Evolutionary conservation across 1,139 yeast species (phyloP), one percentile per base, ranked within the genome.

Genomic region (Hansenula lynferdii): DNA sequence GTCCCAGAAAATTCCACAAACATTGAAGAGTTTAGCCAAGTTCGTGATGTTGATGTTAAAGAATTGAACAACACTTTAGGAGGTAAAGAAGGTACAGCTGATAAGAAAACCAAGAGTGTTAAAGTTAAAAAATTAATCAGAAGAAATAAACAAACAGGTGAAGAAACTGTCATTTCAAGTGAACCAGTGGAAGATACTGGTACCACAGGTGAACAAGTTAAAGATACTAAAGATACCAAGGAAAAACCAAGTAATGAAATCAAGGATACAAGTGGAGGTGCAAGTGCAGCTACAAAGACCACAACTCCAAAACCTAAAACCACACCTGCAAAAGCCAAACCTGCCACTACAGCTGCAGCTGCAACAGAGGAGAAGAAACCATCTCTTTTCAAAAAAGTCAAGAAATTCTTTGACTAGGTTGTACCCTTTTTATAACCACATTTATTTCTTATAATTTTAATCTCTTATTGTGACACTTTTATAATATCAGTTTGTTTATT

Each of bases 11-110:
- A 65, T 63, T 60, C 68, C 50, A 67, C 55, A 65, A 75, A 49
- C 29, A 77, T 82, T 28, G 74, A 72, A 36, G 73, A 72, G 30
- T 57, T 66, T 35, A 50, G 58, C 24, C 72, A 77, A 47, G 70
- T 79, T 31, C 64, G 73, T 23, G 54, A 58, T 28, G 67, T 65
- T 15, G 66, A 65, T 45, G 72, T 80, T 30, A 73, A 72, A 55
- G 57, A 68, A 21, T 61, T 75, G 45, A 75, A 75, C 49, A 69
- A 58, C 8, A 56, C 58, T 48, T 53, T 61, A 40, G 51, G 52
- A 22, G 56, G 44, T 19, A 45, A 45, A 57, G 48, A 40, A 5
- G 33, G 44, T 18, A 43, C 41, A 31, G 42, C 38, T 24, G 38
- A 23, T 30, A 43, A 38, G 37, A 44, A 40, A 49, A 41, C 41